Base-by-base conservation (phyloP, 768 basidiomycete species). In the Tricholoma hemisulphureum region DNA sequence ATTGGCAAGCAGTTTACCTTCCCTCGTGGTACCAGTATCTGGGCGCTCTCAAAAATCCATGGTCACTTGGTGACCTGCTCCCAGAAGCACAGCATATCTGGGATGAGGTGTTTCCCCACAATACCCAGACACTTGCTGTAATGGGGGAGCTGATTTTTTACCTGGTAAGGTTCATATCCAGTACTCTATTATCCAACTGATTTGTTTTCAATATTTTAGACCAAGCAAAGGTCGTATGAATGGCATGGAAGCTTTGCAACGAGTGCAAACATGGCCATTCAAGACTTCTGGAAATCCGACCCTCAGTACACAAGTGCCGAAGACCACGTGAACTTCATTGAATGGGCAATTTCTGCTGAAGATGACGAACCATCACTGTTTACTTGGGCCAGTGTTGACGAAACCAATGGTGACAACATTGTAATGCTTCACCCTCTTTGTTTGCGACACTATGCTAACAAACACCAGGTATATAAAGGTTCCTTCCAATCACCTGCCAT, bases 21-120 rank as follows among this genome's bases (percentile, higher is more conserved):
- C 55, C 55, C 28, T 16, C 43, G 23, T 56, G 55, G 55, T 46
- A 46, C 45, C 45, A 46, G 18, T 51, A 48, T 50, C 26, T 35
- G 0, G 48, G 55, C 18, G 37, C 55, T 26, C 37, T 48, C 46
- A 24, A 32, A 31, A 56, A 56, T 35, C 46, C 48, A 35, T 56
- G 55, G 55, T 35, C 46, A 4, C 45, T 39, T 2, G n/a, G 43
- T 35, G 45, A 56, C 50, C 46, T 49, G 29, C 31, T 56, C 21
- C 29, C 20, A 45, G 45, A 48, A 35, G 45, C 48, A 9, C 55
- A 56, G 37, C 32, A 29, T 29, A 32, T 49, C 35, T 56, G 55
- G 55, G 34, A 56, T 48, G n/a, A 49, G 45, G 48, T 56, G 26
- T 56, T 56, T 34, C 41, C 41, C 23, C 3, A 24, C 43, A 56